Evolutionary conservation across 345 rosid species (phyloP).

Genomic region (Pistacia vera): DNA sequence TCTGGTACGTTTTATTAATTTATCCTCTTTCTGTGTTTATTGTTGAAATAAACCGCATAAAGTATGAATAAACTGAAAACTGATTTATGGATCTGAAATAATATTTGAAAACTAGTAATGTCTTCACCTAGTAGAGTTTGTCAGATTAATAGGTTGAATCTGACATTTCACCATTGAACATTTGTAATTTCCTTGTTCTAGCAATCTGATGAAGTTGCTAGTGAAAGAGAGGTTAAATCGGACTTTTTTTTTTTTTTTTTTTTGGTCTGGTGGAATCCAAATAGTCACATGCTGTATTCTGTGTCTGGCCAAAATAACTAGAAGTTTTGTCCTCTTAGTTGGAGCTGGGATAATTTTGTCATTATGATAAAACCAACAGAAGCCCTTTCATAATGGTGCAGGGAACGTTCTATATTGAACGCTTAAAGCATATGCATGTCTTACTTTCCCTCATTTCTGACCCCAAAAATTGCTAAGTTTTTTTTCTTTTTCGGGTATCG

Average conservation of each 20-base stretch:
- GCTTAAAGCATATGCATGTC: too few relatives aligned
- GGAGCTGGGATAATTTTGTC: too few relatives aligned
- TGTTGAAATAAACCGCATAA: neutral
- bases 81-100: too few relatives aligned
- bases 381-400: too few relatives aligned
- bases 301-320: too few relatives aligned
- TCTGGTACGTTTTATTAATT: slow-evolving; percentile 51
- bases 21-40: neutral
- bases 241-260: neutral
- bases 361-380: too few relatives aligned
- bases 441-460: too few relatives aligned
- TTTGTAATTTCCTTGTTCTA: neutral
- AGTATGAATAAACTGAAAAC: neutral
- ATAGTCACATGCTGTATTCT: too few relatives aligned
- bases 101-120: neutral
- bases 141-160: neutral
- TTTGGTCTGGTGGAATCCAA: too few relatives aligned
- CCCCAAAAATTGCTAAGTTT: too few relatives aligned
- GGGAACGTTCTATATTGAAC: too few relatives aligned
- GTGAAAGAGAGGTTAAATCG: neutral
- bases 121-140: neutral
- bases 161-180: neutral
- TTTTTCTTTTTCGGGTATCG: neutral
- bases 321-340: too few relatives aligned
- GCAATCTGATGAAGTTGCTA: neutral